Conservation (phyloP, 441 rosid genomes). For the Populus hybrid region DNA sequence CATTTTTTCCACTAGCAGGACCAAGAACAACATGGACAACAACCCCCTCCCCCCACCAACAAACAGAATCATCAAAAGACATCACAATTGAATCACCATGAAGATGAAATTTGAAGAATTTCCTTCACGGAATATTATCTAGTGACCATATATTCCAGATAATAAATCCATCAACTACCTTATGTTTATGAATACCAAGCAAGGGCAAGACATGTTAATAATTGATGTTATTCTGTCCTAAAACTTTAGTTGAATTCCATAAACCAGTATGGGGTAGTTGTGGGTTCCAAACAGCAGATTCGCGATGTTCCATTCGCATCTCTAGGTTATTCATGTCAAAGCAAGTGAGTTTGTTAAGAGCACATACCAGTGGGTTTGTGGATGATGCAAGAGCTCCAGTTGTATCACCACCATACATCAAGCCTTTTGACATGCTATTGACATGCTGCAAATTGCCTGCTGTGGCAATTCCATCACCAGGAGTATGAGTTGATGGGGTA, state of each 20-base stretch:
- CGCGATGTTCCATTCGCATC: too few relatives aligned
- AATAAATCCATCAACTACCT: background rate
- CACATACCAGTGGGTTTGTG: slow-evolving; percentile 56
- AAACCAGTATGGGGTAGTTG: too few relatives aligned
- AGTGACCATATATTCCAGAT: too few relatives aligned
- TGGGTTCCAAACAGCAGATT: too few relatives aligned
- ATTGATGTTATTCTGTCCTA: background rate
- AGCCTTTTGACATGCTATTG: slow-evolving; percentile 44
- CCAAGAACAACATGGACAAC: too few relatives aligned
- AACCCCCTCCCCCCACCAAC: too few relatives aligned
- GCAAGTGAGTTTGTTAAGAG: background rate
- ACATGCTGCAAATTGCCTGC: slow-evolving; percentile 50
- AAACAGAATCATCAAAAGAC: too few relatives aligned
- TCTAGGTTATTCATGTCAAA: too few relatives aligned
- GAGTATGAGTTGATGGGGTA: slow-evolving; percentile 85
- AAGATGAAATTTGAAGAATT: too few relatives aligned
- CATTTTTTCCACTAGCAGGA: too few relatives aligned
- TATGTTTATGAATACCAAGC: background rate
- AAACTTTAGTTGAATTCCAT: background rate
- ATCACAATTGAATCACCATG: too few relatives aligned
- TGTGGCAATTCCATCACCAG: slow-evolving; percentile 75
- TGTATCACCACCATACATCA: slow-evolving; percentile 49
- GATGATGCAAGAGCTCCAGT: slow-evolving; percentile 53
- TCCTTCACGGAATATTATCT: too few relatives aligned
- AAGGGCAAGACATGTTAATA: background rate